Evolutionary conservation across 2,329 filamentous ascomycete species (phyloP), one percentile per base, ranked within the genome.

Genomic region (Pseudogymnoascus sp.): DNA sequence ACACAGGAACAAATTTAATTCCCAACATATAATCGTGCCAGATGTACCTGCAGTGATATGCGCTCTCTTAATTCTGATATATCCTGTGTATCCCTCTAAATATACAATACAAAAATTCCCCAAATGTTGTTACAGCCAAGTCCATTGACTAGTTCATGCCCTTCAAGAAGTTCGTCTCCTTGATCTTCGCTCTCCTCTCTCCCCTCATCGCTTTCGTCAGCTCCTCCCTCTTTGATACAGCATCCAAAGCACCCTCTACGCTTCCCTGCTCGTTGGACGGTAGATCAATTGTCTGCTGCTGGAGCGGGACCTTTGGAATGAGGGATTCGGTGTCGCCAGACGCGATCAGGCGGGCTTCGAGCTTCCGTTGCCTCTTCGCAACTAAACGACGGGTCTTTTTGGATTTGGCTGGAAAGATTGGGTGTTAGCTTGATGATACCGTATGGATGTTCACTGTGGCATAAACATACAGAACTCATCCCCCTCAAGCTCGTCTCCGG

Each of bases 121-220:
- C 50, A 33, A 77, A 29, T 60, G 59, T 38, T 60, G 33, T 38
- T 60, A 60, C 59, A 60, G 15, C 35, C 59, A 38, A 40, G 7
- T 13, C 59, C 38, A 37, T 37, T 23, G 35, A 33, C 63, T 63
- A 64, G 78, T 80, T 86, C 88, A 93, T 91, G 46, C 86, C 84
- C 83, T 88, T 90, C 77, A 95, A 83, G 82, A 92, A 95, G 78
- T 95, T 95, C 73, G 77, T 78, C 80, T 95, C 90, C 84, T 93
- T 93, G 72, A 95, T 95, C 76, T 82, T 84, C 65, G 83, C 84
- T 77, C 88, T 85, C 73, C 90, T 81, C 79, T 91, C 88, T 74
- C 83, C 83, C 72, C 90, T 83, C 88, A 92, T 87, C 35, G 86
- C 86, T 77, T 81, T 83, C 68, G 81, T 88, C 70, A 93, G 78